Percentiles rank a stretch among this genome's conserved stretches.
These are phyloP conservation scores for Chaetomiaceae sp. DNA, from an alignment of 2,329 filamentous ascomycete species.

Conservation along the genomic window DNA sequence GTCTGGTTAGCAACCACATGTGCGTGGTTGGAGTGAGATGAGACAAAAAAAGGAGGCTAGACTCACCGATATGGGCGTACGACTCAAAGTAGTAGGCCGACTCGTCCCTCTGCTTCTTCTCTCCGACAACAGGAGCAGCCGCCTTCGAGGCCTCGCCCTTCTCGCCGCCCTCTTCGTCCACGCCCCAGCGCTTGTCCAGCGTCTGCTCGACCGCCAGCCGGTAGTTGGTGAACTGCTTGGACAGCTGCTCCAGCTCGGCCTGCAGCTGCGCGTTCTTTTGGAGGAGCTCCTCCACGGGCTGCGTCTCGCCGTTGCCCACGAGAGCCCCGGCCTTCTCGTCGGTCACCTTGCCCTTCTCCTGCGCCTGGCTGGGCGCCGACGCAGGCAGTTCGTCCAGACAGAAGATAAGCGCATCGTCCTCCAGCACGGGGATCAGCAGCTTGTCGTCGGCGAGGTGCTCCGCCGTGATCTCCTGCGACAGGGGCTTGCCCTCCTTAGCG, in stretches of 20 bases:
- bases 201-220: slow-evolving; percentile 61
- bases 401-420: slow-evolving; percentile 86
- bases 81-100: slow-evolving; percentile 56
- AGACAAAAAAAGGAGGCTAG: no score
- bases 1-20: neutral
- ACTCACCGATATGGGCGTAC: slow-evolving; percentile 56
- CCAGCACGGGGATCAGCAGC: slow-evolving; percentile 76
- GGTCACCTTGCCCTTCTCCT: neutral
- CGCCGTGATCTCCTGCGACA: slow-evolving; percentile 56
- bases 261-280: slow-evolving; percentile 53
- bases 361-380: slow-evolving; percentile 36
- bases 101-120: slow-evolving; percentile 33
- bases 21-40: no score
- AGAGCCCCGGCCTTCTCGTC: neutral
- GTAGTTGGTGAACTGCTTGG: slow-evolving; percentile 60
- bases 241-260: slow-evolving; percentile 55
- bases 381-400: slow-evolving; percentile 73
- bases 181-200: slow-evolving; percentile 60
- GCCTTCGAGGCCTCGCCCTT: slow-evolving; percentile 28
- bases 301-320: slow-evolving; percentile 14
- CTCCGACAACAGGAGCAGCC: slow-evolving; percentile 9
- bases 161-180: slow-evolving; percentile 43
- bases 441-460: slow-evolving; percentile 69
- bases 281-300: slow-evolving; percentile 26
- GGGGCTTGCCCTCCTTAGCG: slow-evolving; percentile 39